phyloP scores from a whole-genome alignment of 2,329 filamentous ascomycete species.

The Byssoonygena ceratinophila region DNA sequence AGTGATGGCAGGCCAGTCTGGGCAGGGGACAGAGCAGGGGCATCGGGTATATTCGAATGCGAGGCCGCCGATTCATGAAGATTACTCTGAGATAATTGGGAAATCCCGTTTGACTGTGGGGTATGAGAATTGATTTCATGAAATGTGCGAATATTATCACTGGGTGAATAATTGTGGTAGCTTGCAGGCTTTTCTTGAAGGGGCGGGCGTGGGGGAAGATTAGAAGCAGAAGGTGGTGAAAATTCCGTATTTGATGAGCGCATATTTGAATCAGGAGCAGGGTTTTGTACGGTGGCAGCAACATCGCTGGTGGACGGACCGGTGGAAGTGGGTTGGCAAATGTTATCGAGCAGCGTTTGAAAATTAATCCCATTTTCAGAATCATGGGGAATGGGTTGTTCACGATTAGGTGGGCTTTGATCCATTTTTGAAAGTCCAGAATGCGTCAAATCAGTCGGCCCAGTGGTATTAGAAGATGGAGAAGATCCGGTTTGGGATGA shows the following conservation, averaged over 20 bases:
- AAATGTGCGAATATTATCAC: conserved; percentile 32
- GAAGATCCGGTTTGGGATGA: background rate
- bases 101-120: conserved; percentile 22
- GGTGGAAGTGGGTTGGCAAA: conserved; percentile 29
- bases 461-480: background rate
- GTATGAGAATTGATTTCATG: conserved; percentile 30
- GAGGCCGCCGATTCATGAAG: conserved; percentile 19
- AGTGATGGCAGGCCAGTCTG: background rate
- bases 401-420: conserved; percentile 20
- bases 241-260: conserved; percentile 10
- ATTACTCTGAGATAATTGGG: conserved; percentile 26
- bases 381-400: conserved; percentile 18
- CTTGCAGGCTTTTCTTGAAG: conserved; percentile 35
- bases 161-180: conserved; percentile 30
- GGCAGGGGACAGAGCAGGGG: conserved; percentile 16
- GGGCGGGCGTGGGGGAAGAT: conserved; percentile 38
- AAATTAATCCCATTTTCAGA: conserved; percentile 37
- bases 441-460: background rate
- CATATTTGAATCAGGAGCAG: conserved; percentile 24
- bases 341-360: conserved; percentile 41
- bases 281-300: conserved; percentile 20
- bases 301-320: conserved; percentile 21
- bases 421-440: background rate
- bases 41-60: background rate
- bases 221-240: conserved; percentile 24